Conservation (phyloP, 1,284 basidiomycete species). For the Anthracocystis walkeri region DNA sequence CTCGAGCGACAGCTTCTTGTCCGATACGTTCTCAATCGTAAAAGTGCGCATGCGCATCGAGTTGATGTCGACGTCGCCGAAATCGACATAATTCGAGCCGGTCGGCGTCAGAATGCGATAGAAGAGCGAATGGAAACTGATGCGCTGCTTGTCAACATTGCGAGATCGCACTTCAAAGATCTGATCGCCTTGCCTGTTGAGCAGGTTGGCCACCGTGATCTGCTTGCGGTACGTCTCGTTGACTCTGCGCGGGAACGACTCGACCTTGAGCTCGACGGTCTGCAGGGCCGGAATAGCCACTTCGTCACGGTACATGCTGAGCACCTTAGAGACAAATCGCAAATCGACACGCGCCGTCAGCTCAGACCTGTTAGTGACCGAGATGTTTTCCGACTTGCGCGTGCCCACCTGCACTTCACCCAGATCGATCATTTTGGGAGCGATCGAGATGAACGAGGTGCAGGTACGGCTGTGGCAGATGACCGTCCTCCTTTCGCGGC, state of each 20-base stretch:
- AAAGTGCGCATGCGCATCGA: constrained; percentile 71
- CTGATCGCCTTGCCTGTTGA: constrained; percentile 70
- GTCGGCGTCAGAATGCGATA: constrained; percentile 73
- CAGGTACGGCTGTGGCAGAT: constrained; percentile 71
- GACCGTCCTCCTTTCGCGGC: constrained; percentile 69
- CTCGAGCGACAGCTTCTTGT: constrained; percentile 70
- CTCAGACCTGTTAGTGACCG: constrained; percentile 71
- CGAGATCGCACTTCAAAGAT: constrained; percentile 72
- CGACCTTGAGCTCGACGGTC: constrained; percentile 72
- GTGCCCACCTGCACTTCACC: constrained; percentile 73
- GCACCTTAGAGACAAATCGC: constrained; percentile 72
- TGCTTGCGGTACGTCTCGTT: constrained; percentile 73
- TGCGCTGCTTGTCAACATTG: constrained; percentile 73
- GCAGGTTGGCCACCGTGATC: constrained; percentile 71
- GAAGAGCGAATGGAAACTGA: constrained; percentile 73
- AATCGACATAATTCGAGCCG: constrained; percentile 73
- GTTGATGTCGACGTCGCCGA: constrained; percentile 73
- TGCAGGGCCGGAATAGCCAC: constrained; percentile 72
- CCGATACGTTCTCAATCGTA: constrained; percentile 71
- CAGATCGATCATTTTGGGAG: constrained; percentile 71
- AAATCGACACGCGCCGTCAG: constrained; percentile 72
- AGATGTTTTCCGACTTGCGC: constrained; percentile 70
- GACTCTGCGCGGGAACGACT: constrained; percentile 73
- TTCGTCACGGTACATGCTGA: constrained; percentile 72
- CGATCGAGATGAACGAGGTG: constrained; percentile 72